Conservation (phyloP, 805 yeast genomes). For the Teunomyces barrocoloradensis region DNA sequence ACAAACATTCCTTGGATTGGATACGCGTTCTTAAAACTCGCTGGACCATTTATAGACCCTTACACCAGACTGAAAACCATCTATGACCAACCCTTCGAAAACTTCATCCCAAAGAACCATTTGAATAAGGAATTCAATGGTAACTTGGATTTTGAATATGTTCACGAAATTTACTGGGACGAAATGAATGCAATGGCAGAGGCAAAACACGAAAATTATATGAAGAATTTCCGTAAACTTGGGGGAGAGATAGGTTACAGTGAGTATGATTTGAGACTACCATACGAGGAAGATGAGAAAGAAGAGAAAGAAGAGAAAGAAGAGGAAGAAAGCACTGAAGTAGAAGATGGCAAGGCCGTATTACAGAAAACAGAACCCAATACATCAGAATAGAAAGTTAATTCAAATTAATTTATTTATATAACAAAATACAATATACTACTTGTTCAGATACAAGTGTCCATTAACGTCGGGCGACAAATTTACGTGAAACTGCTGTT, state of each 20-base stretch:
- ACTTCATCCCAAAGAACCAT: conserved; percentile 52
- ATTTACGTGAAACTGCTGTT: too few relatives aligned
- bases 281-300: background rate
- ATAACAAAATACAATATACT: too few relatives aligned
- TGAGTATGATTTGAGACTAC: conserved; percentile 47
- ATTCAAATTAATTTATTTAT: too few relatives aligned
- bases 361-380: too few relatives aligned
- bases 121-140: conserved; percentile 50
- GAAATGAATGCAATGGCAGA: conserved; percentile 45
- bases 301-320: background rate
- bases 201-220: conserved; percentile 30
- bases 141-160: conserved; percentile 48
- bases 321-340: background rate
- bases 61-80: conserved; percentile 55
- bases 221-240: conserved; percentile 38
- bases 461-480: too few relatives aligned
- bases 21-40: conserved; percentile 53
- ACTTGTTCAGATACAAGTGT: too few relatives aligned
- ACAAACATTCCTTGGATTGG: conserved; percentile 59
- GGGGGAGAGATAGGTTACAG: conserved; percentile 54
- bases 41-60: conserved; percentile 59
- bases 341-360: too few relatives aligned
- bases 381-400: too few relatives aligned
- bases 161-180: conserved; percentile 55
- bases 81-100: conserved; percentile 56